phyloP scores from a whole-genome alignment of 495 filamentous ascomycete species.

The Pseudotulostoma volvatum region DNA sequence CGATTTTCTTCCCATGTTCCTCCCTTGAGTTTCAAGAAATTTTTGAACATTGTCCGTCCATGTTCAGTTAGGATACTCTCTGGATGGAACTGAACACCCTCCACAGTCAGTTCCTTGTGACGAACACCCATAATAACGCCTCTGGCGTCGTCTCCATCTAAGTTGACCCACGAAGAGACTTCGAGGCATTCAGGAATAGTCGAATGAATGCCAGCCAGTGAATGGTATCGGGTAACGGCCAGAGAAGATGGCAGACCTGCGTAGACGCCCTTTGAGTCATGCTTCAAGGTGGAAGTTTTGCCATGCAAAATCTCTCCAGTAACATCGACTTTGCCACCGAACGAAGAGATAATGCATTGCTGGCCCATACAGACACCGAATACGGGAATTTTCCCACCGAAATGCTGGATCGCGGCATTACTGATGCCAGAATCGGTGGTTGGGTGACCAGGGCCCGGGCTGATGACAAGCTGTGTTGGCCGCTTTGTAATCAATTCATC shows the following conservation, averaged over 20 bases:
- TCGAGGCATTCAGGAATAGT: conserved; percentile 79
- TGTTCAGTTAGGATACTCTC: conserved; percentile 90
- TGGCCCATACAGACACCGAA: conserved; percentile 97
- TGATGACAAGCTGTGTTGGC: conserved; percentile 88
- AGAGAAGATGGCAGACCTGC: conserved; percentile 57
- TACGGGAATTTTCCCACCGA: conserved; percentile 92
- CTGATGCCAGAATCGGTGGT: conserved; percentile 80
- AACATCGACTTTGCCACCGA: conserved; percentile 78
- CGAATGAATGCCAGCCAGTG: conserved; percentile 79
- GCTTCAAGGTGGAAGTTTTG: conserved; percentile 79
- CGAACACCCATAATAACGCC: conserved; percentile 92
- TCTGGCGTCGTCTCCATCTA: conserved; percentile 44
- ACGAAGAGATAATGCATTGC: conserved; percentile 89
- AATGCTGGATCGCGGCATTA: conserved; percentile 75
- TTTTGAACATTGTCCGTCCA: conserved; percentile 76
- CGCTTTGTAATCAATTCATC: conserved; percentile 65
- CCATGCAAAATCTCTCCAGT: conserved; percentile 95
- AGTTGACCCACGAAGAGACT: conserved; percentile 74
- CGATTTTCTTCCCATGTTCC: conserved; percentile 78
- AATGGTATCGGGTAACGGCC: conserved; percentile 90
- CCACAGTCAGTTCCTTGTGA: conserved; percentile 76
- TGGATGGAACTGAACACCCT: conserved; percentile 95
- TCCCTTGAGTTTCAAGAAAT: conserved; percentile 72
- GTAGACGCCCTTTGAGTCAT: conserved; percentile 83
- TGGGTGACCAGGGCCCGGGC: conserved; percentile 88